Evolutionary conservation across 1,284 basidiomycete species (phyloP).

Genomic region (Boletus smithii): DNA sequence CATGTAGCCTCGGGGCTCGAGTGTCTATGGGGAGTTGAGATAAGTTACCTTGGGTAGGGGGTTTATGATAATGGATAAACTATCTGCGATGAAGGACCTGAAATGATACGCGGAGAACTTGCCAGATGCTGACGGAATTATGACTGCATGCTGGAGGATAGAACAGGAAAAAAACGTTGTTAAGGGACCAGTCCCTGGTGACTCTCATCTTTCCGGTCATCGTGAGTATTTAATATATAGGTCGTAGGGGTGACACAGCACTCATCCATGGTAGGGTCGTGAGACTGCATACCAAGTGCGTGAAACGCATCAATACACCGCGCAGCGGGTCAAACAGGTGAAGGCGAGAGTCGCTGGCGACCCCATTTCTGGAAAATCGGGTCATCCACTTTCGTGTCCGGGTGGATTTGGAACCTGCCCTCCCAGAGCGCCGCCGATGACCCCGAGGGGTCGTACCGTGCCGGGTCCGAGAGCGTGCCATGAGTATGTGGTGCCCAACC

Average conservation of each 20-base stretch:
- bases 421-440: conserved; percentile 78
- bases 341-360: conserved; percentile 13
- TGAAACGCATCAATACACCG: not conserved
- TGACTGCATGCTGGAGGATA: conserved; percentile 1
- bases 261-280: conserved; percentile 6
- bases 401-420: conserved; percentile 83
- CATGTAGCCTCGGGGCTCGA: not conserved
- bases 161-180: conserved; percentile 1
- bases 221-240: conserved; percentile 11
- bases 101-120: not conserved
- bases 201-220: conserved; percentile 9
- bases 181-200: conserved; percentile 13
- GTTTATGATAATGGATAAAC: conserved; percentile 27
- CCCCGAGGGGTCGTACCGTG: conserved; percentile 70
- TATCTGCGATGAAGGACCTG: conserved; percentile 17
- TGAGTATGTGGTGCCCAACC: conserved; percentile 60
- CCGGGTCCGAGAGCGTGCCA: conserved; percentile 71
- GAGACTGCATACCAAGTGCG: not conserved
- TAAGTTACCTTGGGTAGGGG: conserved; percentile 21
- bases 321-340: conserved; percentile 18
- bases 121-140: not conserved
- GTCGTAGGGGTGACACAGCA: conserved; percentile 6
- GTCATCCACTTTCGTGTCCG: conserved; percentile 65
- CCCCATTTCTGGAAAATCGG: conserved; percentile 42
- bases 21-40: conserved; percentile 8